phyloP scores from a whole-genome alignment of 352 stramenopile species.

The Pythium biforme region DNA sequence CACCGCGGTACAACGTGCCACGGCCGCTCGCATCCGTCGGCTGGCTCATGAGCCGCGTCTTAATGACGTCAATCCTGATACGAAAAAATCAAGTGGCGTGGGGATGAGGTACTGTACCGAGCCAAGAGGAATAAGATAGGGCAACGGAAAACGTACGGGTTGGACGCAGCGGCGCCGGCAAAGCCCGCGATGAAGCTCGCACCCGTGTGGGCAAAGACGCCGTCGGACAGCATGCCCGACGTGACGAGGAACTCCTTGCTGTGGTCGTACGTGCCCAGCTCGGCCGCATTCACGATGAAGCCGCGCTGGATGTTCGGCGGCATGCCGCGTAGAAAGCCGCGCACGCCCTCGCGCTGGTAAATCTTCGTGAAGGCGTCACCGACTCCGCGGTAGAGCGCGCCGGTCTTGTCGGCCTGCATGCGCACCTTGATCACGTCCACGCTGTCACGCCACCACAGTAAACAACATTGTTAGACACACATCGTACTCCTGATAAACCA shows the following conservation, averaged over 20 bases:
- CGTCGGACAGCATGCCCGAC: conserved; percentile 57
- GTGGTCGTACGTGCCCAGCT: conserved; percentile 87
- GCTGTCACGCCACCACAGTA: conserved; percentile 30
- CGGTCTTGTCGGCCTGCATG: conserved; percentile 78
- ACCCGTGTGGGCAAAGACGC: conserved; percentile 67
- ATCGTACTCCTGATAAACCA: not conserved
- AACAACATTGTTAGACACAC: conserved; percentile 5
- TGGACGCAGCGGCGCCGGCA: conserved; percentile 66
- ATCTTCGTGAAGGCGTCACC: conserved; percentile 69
- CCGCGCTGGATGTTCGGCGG: conserved; percentile 81
- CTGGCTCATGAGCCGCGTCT: conserved; percentile 83
- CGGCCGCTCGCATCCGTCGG: conserved; percentile 53
- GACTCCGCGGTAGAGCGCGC: conserved; percentile 67
- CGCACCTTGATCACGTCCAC: conserved; percentile 89
- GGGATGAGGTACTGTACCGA: too few relatives aligned
- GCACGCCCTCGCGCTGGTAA: conserved; percentile 68
- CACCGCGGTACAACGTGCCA: conserved; percentile 62
- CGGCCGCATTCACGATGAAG: conserved; percentile 85
- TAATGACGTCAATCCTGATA: conserved; percentile 78
- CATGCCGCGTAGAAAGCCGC: conserved; percentile 79
- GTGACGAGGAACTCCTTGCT: conserved; percentile 73
- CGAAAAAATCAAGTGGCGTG: too few relatives aligned
- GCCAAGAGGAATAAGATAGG: not conserved
- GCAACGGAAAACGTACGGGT: conserved; percentile 48
- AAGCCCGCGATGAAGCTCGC: conserved; percentile 79